Conservation (phyloP, 441 rosid genomes). For the Biscutella laevigata region DNA sequence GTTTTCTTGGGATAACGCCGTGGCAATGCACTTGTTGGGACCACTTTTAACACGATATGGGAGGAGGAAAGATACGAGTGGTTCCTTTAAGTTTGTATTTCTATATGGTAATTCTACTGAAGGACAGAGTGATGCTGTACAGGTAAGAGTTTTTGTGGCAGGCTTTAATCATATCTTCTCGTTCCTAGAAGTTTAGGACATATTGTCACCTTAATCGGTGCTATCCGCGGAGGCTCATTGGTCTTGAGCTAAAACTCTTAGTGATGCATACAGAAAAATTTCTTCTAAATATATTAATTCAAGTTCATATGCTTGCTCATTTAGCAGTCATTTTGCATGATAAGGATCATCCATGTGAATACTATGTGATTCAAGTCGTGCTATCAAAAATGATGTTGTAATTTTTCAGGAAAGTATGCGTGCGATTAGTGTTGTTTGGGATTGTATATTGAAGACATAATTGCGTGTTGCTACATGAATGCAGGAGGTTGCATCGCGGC, state of each 20-base stretch:
- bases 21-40: conserved; percentile 69
- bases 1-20: conserved; percentile 78
- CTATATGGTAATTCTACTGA: conserved; percentile 77
- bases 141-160: conserved; percentile 43
- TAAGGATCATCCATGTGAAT: background rate
- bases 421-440: conserved; percentile 14
- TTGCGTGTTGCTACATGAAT: conserved; percentile 15
- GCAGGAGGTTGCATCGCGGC: conserved; percentile 72
- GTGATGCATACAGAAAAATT: background rate
- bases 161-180: background rate
- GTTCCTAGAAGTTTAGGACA: background rate
- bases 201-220: background rate
- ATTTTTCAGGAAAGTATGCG: background rate
- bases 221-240: conserved; percentile 2
- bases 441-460: conserved; percentile 5
- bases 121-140: conserved; percentile 54
- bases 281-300: background rate
- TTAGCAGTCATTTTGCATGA: conserved; percentile 1
- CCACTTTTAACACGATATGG: conserved; percentile 74
- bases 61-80: conserved; percentile 49
- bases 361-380: background rate
- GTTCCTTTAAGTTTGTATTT: conserved; percentile 67
- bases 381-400: conserved; percentile 1
- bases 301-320: conserved; percentile 6
- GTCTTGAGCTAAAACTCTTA: conserved; percentile 12